Evolutionary conservation across 1,284 basidiomycete genomes (phyloP).

Genomic region (Moesziomyces aphidis): DNA sequence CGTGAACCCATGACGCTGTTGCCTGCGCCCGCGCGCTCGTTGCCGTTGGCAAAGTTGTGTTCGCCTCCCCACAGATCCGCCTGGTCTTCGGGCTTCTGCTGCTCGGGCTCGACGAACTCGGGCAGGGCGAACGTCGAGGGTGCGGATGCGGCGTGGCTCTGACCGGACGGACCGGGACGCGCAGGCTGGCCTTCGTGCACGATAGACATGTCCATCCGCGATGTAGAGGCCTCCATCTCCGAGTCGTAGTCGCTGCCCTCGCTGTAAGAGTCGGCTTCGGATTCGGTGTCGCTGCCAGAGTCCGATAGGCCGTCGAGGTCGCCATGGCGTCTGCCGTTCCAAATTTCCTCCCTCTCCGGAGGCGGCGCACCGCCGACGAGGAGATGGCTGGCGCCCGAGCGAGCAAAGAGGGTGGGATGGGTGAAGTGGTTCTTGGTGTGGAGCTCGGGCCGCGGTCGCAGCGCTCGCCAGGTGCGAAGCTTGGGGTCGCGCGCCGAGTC

Average conservation of each 20-base stretch:
- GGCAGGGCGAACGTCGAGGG: conserved; percentile 24
- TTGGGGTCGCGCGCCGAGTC: conserved; percentile 20
- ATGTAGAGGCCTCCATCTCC: conserved; percentile 30
- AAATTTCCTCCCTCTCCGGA: conserved; percentile 23
- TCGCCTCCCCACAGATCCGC: conserved; percentile 50
- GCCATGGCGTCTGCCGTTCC: conserved; percentile 19
- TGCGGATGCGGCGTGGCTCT: conserved; percentile 5
- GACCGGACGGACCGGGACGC: conserved; percentile 7
- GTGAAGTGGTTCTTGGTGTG: conserved; percentile 53
- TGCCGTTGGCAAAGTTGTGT: conserved; percentile 45
- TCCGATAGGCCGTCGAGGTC: conserved; percentile 29
- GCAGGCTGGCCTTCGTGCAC: conserved; percentile 10
- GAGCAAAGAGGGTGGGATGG: conserved; percentile 53
- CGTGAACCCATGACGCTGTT: conserved; percentile 42
- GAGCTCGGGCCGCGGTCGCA: conserved; percentile 38
- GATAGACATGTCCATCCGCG: conserved; percentile 40
- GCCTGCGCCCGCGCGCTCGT: conserved; percentile 47
- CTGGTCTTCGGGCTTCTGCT: conserved; percentile 45
- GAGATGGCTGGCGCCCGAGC: conserved; percentile 44
- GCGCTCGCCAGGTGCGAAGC: conserved; percentile 26
- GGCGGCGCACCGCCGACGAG: conserved; percentile 45
- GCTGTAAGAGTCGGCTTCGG: conserved; percentile 35
- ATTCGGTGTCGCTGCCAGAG: conserved; percentile 35
- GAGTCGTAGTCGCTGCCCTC: conserved; percentile 44
- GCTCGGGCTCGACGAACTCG: conserved; percentile 40